Conservation (phyloP, 306 rosid genomes). For the Acacia acuminata region DNA sequence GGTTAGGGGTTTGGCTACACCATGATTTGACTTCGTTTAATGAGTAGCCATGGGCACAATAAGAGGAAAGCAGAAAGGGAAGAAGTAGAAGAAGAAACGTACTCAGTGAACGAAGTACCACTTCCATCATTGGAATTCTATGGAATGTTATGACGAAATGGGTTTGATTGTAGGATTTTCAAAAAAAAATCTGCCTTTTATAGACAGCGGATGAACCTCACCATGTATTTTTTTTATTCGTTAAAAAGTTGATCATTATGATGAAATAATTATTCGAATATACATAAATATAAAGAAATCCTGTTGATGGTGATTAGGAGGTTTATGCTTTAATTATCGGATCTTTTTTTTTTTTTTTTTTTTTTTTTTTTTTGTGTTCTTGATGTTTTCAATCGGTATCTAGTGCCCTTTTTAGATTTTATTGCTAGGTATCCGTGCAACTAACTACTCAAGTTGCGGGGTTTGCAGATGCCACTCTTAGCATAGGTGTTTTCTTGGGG, state of each 20-base stretch:
- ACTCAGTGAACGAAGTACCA: neutral
- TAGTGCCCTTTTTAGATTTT: too few species aligned
- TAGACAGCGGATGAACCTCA: neutral
- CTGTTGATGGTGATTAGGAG: neutral
- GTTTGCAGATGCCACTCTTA: too few species aligned
- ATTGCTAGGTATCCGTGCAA: too few species aligned
- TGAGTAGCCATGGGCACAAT: slow-evolving; percentile 17
- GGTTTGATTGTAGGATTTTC: neutral
- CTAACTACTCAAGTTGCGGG: too few species aligned
- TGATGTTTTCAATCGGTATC: too few species aligned
- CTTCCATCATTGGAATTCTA: neutral
- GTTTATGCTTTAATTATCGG: neutral
- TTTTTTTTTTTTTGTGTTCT: neutral
- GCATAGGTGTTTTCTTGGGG: too few species aligned
- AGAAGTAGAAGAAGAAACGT: neutral
- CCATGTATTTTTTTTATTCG: neutral
- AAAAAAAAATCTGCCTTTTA: neutral
- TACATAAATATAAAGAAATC: too few species aligned
- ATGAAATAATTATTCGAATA: neutral
- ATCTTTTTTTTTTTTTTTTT: neutral
- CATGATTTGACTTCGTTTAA: slow-evolving; percentile 36
- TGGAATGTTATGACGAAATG: neutral
- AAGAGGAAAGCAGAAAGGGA: neutral
- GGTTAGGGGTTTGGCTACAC: slow-evolving; percentile 67
- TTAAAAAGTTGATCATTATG: neutral